Percentiles rank a stretch among this genome's conserved stretches.
phyloP scores from a whole-genome alignment of 768 basidiomycete species.

The Trametes villosa region DNA sequence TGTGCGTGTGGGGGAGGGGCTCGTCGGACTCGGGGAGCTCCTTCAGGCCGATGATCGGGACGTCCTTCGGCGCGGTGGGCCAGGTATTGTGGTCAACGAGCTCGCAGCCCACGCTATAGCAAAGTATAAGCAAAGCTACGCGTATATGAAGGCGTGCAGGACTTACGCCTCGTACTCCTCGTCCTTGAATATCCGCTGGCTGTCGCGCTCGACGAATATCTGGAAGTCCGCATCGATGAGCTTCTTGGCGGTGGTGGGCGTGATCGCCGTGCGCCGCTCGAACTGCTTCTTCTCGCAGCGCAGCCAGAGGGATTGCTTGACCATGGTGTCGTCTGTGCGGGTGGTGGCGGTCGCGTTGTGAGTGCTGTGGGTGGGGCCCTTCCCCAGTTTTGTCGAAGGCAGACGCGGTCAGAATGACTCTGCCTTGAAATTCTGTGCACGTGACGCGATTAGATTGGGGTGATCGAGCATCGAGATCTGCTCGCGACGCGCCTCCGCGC shows the following conservation, averaged over 20 bases:
- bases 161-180: constrained; percentile 90
- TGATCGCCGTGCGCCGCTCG: constrained; percentile 90
- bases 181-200: constrained; percentile 93
- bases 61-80: constrained; percentile 73
- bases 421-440: constrained; percentile 14
- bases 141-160: not conserved
- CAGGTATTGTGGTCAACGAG: constrained; percentile 89
- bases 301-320: constrained; percentile 75
- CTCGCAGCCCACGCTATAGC: constrained; percentile 81
- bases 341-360: not conserved
- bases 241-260: constrained; percentile 86
- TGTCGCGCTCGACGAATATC: constrained; percentile 90
- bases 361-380: not conserved
- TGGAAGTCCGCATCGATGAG: constrained; percentile 90
- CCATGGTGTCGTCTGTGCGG: constrained; percentile 41
- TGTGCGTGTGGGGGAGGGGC: constrained; percentile 91
- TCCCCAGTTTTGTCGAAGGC: not conserved
- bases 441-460: constrained; percentile 17
- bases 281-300: constrained; percentile 97
- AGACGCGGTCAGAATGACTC: constrained; percentile 21
- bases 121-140: not conserved
- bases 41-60: constrained; percentile 94
- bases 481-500: not conserved
- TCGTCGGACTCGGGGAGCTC: constrained; percentile 86
- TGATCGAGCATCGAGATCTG: constrained; percentile 16